A percentile compares a stretch with the other conserved stretches of the same genome.
Conservation (phyloP, 805 yeast genomes). For the Metschnikowia vanudenii region DNA sequence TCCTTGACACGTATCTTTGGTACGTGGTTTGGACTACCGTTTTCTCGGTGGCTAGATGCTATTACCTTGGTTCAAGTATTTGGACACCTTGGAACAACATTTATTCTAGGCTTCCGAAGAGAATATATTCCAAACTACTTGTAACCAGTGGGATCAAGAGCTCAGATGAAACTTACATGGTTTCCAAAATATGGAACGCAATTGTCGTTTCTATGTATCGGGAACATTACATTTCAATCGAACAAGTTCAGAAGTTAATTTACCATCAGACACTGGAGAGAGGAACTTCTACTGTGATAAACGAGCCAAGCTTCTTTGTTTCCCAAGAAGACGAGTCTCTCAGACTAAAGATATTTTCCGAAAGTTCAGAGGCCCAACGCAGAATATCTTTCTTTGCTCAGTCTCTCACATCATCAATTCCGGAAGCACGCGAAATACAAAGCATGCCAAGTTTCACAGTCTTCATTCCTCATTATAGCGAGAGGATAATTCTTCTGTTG, state of each 20-base stretch:
- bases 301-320: slow-evolving; percentile 73
- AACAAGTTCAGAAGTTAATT: slow-evolving; percentile 64
- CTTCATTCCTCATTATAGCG: slow-evolving; percentile 92
- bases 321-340: slow-evolving; percentile 77
- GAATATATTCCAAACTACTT: slow-evolving; percentile 70
- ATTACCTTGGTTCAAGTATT: slow-evolving; percentile 73
- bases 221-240: slow-evolving; percentile 73
- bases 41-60: slow-evolving; percentile 68
- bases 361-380: slow-evolving; percentile 75
- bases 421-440: slow-evolving; percentile 49
- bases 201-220: slow-evolving; percentile 79
- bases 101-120: slow-evolving; percentile 70
- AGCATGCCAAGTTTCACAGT: slow-evolving; percentile 41
- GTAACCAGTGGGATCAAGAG: slow-evolving; percentile 25
- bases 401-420: slow-evolving; percentile 81
- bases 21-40: slow-evolving; percentile 76
- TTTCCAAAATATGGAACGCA: slow-evolving; percentile 79
- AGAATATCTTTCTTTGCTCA: slow-evolving; percentile 88
- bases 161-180: slow-evolving; percentile 36
- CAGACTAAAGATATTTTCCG: slow-evolving; percentile 54
- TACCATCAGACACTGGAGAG: slow-evolving; percentile 55
- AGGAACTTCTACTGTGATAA: slow-evolving; percentile 4
- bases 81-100: slow-evolving; percentile 90
- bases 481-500: slow-evolving; percentile 87
- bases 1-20: slow-evolving; percentile 83